phyloP scores from a whole-genome alignment of 1,139 yeast species.

The Geotrichum armillariae region DNA sequence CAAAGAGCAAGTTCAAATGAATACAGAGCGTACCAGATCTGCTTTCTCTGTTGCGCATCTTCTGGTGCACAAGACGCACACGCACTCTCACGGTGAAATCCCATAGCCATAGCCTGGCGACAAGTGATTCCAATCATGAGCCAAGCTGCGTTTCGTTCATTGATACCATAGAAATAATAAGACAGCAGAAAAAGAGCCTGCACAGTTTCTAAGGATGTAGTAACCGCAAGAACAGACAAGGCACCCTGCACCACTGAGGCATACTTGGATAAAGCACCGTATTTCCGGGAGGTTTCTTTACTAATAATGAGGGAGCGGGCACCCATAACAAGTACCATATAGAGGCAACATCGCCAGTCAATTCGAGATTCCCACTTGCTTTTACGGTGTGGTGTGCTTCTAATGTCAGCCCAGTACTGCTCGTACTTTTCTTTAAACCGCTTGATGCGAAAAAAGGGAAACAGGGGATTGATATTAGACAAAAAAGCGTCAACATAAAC shows the following conservation, averaged over 20 bases:
- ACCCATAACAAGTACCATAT: slow-evolving; percentile 23
- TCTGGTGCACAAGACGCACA: slow-evolving; percentile 15
- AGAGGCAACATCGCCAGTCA: slow-evolving; percentile 22
- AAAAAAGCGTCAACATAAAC: slow-evolving; percentile 18
- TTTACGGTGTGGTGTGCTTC: slow-evolving; percentile 9
- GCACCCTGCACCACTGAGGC: slow-evolving; percentile 22
- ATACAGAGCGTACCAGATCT: slow-evolving; percentile 21
- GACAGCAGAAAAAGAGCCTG: slow-evolving; percentile 21
- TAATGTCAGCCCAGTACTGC: slow-evolving; percentile 21
- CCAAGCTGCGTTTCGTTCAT: slow-evolving; percentile 23
- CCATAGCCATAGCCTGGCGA: slow-evolving; percentile 22
- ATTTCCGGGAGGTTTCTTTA: slow-evolving; percentile 18
- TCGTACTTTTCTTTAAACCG: slow-evolving; percentile 18
- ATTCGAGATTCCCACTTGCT: slow-evolving; percentile 16
- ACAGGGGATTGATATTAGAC: slow-evolving; percentile 18
- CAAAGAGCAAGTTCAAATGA: slow-evolving; percentile 21
- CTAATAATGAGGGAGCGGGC: slow-evolving; percentile 19
- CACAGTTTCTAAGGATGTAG: slow-evolving; percentile 18
- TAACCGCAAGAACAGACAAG: slow-evolving; percentile 18
- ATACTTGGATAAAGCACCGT: slow-evolving; percentile 17
- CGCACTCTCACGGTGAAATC: slow-evolving; percentile 21
- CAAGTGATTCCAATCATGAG: slow-evolving; percentile 20
- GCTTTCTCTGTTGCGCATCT: slow-evolving; percentile 18
- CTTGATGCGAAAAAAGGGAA: slow-evolving; percentile 18
- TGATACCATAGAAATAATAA: slow-evolving; percentile 20